A percentile compares a stretch with the other conserved stretches of the same genome.
Evolutionary conservation across 192 early-diverging fungal species (phyloP).

Genomic region (Spizellomyces punctatus): DNA sequence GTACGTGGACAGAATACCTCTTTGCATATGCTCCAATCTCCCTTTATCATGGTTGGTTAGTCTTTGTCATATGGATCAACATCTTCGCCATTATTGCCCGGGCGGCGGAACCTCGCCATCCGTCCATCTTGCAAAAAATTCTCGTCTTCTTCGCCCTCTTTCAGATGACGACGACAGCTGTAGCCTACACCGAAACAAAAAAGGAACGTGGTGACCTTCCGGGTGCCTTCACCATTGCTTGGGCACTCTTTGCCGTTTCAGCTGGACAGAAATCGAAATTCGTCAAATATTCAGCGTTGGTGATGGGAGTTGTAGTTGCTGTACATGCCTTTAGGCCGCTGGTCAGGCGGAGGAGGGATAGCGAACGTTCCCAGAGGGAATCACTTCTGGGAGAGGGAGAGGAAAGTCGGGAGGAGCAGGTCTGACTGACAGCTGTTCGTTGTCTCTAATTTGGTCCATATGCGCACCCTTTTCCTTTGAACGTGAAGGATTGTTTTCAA

Average conservation of each 20-base stretch:
- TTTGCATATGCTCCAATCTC: conserved; percentile 64
- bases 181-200: conserved; percentile 58
- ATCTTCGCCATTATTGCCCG: conserved; percentile 45
- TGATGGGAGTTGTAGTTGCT: no score
- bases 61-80: conserved; percentile 58
- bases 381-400: no score
- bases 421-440: no score
- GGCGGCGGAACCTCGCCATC: neutral
- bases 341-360: no score
- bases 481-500: no score
- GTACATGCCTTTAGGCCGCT: no score
- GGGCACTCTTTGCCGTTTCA: neutral
- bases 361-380: no score
- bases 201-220: conserved; percentile 54
- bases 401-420: no score
- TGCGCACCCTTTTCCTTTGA: no score
- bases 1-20: conserved; percentile 42
- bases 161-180: conserved; percentile 55
- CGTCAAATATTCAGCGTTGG: no score
- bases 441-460: no score
- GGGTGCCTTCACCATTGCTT: conserved; percentile 63
- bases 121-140: conserved; percentile 13
- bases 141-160: conserved; percentile 50
- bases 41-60: conserved; percentile 65
- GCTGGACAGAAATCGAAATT: no score